A percentile compares a stretch with the other conserved stretches of the same genome.
phyloP scores from a whole-genome alignment of 257 asterid genomes.

The Scutellaria galericulata region DNA sequence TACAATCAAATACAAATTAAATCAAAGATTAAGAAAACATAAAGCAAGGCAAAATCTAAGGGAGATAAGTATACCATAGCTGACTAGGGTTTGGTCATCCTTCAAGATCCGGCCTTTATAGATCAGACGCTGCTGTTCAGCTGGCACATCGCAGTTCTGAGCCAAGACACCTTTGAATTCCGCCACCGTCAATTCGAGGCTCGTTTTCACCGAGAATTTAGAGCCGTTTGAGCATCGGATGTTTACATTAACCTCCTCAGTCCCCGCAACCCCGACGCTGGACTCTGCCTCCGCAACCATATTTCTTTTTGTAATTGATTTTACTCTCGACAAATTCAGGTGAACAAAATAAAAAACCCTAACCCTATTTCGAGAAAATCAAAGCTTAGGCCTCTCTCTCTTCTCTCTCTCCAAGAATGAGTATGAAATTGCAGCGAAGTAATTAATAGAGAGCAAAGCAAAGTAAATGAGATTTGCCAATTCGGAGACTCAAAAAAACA shows the following conservation, averaged over 20 bases:
- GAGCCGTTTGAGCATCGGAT: conserved; percentile 69
- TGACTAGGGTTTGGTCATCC: conserved; percentile 73
- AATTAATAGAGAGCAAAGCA: conserved; percentile 22
- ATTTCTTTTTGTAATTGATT: neutral
- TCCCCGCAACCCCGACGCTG: conserved; percentile 41
- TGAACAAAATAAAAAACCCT: conserved; percentile 40
- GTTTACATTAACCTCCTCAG: conserved; percentile 58
- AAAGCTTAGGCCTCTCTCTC: conserved; percentile 21
- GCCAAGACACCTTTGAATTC: conserved; percentile 63
- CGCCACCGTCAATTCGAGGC: conserved; percentile 57
- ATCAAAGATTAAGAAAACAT: neutral
- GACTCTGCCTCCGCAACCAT: conserved; percentile 63
- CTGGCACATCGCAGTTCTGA: conserved; percentile 67
- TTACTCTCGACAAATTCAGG: conserved; percentile 21
- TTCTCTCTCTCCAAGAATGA: neutral
- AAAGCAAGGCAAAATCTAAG: neutral
- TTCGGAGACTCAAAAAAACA: neutral
- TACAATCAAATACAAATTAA: neutral
- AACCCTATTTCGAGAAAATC: conserved; percentile 36
- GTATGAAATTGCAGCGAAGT: conserved; percentile 26
- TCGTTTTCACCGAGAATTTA: conserved; percentile 59
- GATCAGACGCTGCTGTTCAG: conserved; percentile 72
- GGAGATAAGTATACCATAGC: conserved; percentile 53
- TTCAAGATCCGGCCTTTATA: conserved; percentile 76
- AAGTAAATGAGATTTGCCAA: conserved; percentile 3